Conservation (phyloP, 129 eudicot species). For the Rutidosis leptorrhynchoides region DNA sequence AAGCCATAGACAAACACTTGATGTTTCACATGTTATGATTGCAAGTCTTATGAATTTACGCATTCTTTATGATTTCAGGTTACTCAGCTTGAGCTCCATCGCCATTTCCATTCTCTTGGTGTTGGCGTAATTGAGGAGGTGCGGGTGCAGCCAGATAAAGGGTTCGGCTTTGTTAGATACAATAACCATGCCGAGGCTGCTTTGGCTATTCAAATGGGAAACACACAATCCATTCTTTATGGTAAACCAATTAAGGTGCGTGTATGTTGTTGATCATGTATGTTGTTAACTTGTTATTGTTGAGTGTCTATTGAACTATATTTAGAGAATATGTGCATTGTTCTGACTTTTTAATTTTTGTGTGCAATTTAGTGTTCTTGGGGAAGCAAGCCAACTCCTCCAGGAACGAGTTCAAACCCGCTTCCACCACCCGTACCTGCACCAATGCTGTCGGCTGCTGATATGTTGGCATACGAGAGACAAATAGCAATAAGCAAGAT, state of each 20-base stretch:
- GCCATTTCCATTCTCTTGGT: slow-evolving; percentile 76
- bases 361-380: slow-evolving; percentile 97
- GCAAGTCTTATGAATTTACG: no score
- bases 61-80: no score
- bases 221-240: slow-evolving; percentile 51
- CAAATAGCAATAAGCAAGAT: slow-evolving; percentile 77
- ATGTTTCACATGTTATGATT: no score
- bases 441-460: slow-evolving; percentile 53
- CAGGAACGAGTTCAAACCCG: slow-evolving; percentile 78
- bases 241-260: slow-evolving; percentile 88
- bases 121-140: slow-evolving; percentile 87
- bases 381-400: slow-evolving; percentile 93
- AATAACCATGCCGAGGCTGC: slow-evolving; percentile 81
- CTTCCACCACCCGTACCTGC: slow-evolving; percentile 80
- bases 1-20: no score
- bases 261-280: neutral
- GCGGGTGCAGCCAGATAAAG: slow-evolving; percentile 83
- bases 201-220: slow-evolving; percentile 77
- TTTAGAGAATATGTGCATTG: slow-evolving; percentile 10
- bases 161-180: slow-evolving; percentile 89
- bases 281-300: neutral
- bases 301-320: neutral
- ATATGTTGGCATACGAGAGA: slow-evolving; percentile 60
- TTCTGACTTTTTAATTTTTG: no score
- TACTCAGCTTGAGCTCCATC: slow-evolving; percentile 77